Evolutionary conservation across 768 basidiomycete species (phyloP).

Genomic region (Pisolithus microcarpus): DNA sequence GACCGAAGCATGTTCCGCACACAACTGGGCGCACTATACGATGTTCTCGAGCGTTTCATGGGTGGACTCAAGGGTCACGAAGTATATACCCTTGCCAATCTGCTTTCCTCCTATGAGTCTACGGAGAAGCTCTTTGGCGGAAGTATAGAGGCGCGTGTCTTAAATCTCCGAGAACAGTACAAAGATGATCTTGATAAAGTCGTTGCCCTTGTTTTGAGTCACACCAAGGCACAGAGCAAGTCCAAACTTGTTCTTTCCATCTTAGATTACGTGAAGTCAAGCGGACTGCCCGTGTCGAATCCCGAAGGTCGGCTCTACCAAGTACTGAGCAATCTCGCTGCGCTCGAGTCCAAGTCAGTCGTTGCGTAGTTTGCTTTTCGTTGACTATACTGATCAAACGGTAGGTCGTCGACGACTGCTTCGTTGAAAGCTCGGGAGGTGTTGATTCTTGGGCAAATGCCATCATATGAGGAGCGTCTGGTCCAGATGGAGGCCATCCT

Average conservation of each 20-base stretch:
- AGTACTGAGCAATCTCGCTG: constrained; percentile 74
- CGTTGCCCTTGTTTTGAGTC: constrained; percentile 80
- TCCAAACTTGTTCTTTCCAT: constrained; percentile 79
- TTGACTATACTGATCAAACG: constrained; percentile 2
- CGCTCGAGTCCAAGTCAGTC: constrained; percentile 79
- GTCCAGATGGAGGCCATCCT: constrained; percentile 93
- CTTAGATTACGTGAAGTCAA: constrained; percentile 84
- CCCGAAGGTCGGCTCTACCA: constrained; percentile 67
- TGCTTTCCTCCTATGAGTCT: constrained; percentile 72
- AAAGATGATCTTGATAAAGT: constrained; percentile 91
- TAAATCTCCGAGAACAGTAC: constrained; percentile 84
- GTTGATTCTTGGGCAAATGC: constrained; percentile 91
- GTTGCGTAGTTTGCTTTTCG: not conserved
- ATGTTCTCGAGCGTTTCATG: constrained; percentile 72
- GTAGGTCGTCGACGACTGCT: constrained; percentile 83
- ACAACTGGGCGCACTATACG: constrained; percentile 62
- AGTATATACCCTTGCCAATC: constrained; percentile 62
- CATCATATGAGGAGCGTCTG: constrained; percentile 91
- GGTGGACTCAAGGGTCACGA: constrained; percentile 86
- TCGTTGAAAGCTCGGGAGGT: constrained; percentile 96
- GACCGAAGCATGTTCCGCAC: constrained; percentile 76
- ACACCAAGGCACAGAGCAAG: constrained; percentile 93
- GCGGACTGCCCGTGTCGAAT: constrained; percentile 67
- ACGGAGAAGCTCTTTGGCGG: constrained; percentile 93
- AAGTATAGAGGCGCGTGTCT: constrained; percentile 86